Evolutionary conservation across 441 rosid genomes (phyloP).

Genomic region (Adansonia madagascariensis): DNA sequence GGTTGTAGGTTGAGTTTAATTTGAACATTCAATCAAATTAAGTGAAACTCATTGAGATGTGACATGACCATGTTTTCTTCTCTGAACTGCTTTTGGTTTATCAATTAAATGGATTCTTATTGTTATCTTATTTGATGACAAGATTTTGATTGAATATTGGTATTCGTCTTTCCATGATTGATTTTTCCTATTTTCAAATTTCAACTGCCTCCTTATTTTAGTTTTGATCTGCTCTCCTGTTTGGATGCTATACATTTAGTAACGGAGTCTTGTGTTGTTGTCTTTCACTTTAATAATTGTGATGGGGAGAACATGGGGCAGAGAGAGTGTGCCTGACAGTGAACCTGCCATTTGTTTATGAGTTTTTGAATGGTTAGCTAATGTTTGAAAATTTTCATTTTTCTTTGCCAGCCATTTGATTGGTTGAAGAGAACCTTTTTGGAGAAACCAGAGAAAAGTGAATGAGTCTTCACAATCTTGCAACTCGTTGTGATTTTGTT

Average conservation of each 20-base stretch:
- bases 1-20: neutral
- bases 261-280: too few species aligned
- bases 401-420: slow-evolving; percentile 67
- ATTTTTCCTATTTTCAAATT: neutral
- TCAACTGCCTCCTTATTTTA: neutral
- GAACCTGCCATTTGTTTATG: neutral
- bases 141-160: neutral
- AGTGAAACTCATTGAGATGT: neutral
- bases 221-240: neutral
- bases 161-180: neutral
- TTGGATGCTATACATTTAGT: too few species aligned
- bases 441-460: slow-evolving; percentile 55
- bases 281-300: too few species aligned
- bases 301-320: too few species aligned
- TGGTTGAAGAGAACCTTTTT: slow-evolving; percentile 87
- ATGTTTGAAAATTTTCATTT: neutral
- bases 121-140: neutral
- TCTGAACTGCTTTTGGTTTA: neutral
- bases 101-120: neutral
- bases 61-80: neutral
- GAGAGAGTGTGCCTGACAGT: neutral
- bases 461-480: slow-evolving; percentile 26
- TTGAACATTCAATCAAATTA: neutral
- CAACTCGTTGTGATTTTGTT: slow-evolving; percentile 21
- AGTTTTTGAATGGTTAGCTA: neutral